Percentiles rank a stretch among this genome's conserved stretches.
Evolutionary conservation across 225 moss, liverwort and hornwort species (phyloP).

Genomic region (Bryoerythrophyllum caledonicum): DNA sequence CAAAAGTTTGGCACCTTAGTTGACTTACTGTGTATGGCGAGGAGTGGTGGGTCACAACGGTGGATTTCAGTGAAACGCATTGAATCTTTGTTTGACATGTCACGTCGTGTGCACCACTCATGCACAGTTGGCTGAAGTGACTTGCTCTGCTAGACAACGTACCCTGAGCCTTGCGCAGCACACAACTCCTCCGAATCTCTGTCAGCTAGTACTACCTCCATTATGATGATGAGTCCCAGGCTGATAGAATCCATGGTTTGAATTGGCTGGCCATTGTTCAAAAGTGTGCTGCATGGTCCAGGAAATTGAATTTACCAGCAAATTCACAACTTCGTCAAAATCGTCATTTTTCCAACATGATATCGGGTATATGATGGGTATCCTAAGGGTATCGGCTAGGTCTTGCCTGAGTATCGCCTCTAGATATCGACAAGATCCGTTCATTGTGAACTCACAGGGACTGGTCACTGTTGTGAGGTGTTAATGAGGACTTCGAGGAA

Average conservation of each 20-base stretch:
- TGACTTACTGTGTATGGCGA: constrained; percentile 17
- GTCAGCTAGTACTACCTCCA: neutral
- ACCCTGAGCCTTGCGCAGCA: neutral
- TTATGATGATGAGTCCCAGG: neutral
- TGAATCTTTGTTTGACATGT: neutral
- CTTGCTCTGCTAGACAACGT: constrained; percentile 7
- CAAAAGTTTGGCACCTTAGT: neutral
- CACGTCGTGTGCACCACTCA: neutral
- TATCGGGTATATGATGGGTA: neutral
- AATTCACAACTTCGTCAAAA: neutral
- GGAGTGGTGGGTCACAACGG: neutral
- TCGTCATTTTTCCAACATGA: neutral
- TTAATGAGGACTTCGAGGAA: neutral
- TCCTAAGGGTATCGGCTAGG: neutral
- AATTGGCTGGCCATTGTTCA: neutral
- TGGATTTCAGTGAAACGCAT: neutral
- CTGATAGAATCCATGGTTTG: neutral
- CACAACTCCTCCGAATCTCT: neutral
- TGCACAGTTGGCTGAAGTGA: neutral
- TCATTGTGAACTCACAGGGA: neutral
- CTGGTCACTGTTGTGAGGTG: neutral
- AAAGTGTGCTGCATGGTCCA: neutral
- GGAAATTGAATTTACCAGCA: neutral
- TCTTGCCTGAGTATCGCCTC: neutral
- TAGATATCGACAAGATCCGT: neutral